phyloP scores from a whole-genome alignment of 1,284 basidiomycete genomes.

The Cutaneotrichosporon dermatis region DNA sequence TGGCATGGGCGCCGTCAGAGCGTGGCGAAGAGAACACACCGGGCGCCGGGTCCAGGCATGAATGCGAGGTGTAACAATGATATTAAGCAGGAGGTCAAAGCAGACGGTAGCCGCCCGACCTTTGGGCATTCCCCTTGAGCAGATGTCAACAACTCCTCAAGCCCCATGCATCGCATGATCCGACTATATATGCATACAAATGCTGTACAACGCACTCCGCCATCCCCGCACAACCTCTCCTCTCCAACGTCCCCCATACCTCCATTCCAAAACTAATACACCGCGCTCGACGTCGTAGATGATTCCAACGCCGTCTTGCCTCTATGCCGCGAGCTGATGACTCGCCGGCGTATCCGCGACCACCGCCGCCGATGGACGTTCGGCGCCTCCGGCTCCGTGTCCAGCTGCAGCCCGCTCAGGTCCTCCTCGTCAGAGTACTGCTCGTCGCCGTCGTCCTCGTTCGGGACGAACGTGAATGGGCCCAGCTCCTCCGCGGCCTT shows the following conservation, averaged over 20 bases:
- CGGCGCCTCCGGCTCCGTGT: not conserved
- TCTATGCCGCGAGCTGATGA: not conserved
- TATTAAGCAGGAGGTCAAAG: too few species aligned
- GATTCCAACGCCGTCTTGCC: not conserved
- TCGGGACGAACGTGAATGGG: slow-evolving; percentile 42
- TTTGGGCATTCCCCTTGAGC: too few species aligned
- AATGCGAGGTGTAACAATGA: too few species aligned
- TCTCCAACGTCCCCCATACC: not conserved
- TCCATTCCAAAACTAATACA: not conserved
- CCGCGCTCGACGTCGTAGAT: not conserved
- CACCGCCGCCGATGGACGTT: not conserved
- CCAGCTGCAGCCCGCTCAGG: not conserved
- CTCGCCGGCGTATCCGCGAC: slow-evolving; percentile 2
- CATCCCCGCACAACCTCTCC: too few species aligned
- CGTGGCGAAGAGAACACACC: too few species aligned
- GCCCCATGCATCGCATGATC: not conserved
- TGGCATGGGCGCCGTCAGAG: too few species aligned
- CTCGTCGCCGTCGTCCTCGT: slow-evolving; percentile 1
- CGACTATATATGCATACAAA: not conserved
- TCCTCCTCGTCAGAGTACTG: not conserved
- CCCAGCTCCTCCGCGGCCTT: slow-evolving; percentile 25
- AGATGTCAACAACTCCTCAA: not conserved
- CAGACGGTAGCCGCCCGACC: too few species aligned
- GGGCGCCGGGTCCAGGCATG: too few species aligned
- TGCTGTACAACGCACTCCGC: not conserved